These are phyloP conservation scores for Achaetomiella virescens DNA, from an alignment of 495 filamentous ascomycete species.

Conservation along the genomic window DNA sequence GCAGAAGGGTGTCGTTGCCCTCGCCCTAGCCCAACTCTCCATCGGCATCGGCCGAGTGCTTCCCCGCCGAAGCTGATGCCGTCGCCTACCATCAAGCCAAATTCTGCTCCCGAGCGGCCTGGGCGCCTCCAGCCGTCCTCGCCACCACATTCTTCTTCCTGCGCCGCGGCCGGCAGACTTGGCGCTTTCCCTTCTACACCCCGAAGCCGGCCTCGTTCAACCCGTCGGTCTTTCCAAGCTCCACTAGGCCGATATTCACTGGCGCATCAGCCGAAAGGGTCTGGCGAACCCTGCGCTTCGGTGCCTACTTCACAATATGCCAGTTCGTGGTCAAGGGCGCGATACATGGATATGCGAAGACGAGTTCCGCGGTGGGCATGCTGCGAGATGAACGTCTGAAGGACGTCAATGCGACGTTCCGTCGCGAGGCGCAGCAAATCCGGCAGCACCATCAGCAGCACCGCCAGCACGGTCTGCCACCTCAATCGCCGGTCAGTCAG, in stretches of 20 bases:
- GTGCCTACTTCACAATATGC: slow-evolving; percentile 4
- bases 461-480: too few species aligned
- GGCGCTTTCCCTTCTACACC: slow-evolving; percentile 24
- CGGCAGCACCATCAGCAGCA: too few species aligned
- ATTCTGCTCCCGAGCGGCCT: neutral
- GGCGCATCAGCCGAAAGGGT: slow-evolving; percentile 5
- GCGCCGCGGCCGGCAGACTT: slow-evolving; percentile 13
- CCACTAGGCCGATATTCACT: neutral
- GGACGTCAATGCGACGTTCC: neutral
- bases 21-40: neutral
- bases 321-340: neutral
- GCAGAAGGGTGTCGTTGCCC: slow-evolving; percentile 1
- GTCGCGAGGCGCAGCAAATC: too few species aligned
- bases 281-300: slow-evolving; percentile 18
- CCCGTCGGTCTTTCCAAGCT: slow-evolving; percentile 12
- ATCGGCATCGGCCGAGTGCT: neutral
- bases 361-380: neutral
- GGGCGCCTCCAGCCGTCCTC: slow-evolving; percentile 6
- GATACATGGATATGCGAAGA: neutral
- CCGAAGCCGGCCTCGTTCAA: slow-evolving; percentile 15
- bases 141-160: slow-evolving; percentile 1
- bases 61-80: slow-evolving; percentile 9
- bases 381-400: slow-evolving; percentile 10
- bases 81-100: slow-evolving; percentile 11
- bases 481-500: too few species aligned